Base-by-base conservation (phyloP, 2,329 filamentous ascomycete genomes). In the Arthroderma uncinatum region DNA sequence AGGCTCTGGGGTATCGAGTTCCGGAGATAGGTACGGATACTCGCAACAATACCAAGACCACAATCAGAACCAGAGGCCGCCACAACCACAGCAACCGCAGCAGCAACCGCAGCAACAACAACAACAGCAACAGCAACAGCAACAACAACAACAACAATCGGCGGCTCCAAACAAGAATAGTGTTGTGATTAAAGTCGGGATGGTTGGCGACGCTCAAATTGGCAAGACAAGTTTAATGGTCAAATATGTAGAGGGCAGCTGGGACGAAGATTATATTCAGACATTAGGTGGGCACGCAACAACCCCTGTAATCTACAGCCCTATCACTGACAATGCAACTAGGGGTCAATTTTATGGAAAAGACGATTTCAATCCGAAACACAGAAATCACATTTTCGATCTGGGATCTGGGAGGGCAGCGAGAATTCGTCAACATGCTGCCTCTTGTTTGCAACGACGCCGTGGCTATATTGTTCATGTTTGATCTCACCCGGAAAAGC, bases 331-430 rank as follows among this genome's bases (percentile, higher is more conserved):
- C 53, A 42, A 9, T 16, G n/a, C 64, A n/a, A 8, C 21, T 14
- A 86, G 83, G 93, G 64, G 93, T 98, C 74, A 98, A 98, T 74
- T 98, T 98, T 74, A 98, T 98, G 93, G 93, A 98, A 73, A 98
- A 98, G 80, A 98, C 93, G 36, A 98, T 98, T 70, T 95, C 89
- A 61, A 98, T 98, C 73, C 87, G 93, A 61, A 98, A 98, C 74
- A 98, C 93, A 14, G 93, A 98, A 74, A 98, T 98, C 72, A 98
- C 93, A 44, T 98, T 98, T 75, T 95, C 90, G 60, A 98, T 98
- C 70, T 98, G 93, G 93, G 93, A 98, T 78, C 76, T 98, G 57
- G 93, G 93, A 65, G 93, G 93, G 63, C 93, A 98, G 77, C 86
- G 93, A 68, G 93, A 98, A 75, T 98, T 98, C 68, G 93, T 98